These are phyloP conservation scores for Mycena chlorophos DNA, from an alignment of 768 basidiomycete species.

Conservation along the genomic window DNA sequence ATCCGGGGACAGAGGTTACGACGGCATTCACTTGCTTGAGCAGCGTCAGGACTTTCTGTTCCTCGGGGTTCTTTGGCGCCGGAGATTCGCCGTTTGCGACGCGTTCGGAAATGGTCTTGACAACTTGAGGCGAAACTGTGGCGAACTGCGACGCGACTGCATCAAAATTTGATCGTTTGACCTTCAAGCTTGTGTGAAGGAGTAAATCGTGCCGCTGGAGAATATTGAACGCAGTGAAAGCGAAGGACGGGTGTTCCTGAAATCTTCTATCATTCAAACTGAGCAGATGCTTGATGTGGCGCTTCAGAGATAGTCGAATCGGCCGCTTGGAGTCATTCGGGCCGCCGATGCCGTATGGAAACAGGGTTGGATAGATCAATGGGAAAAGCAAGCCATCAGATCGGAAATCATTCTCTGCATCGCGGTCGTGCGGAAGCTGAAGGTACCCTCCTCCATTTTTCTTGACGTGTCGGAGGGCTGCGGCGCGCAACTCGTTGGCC, in stretches of 20 bases:
- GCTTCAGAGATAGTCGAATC: conserved; percentile 16
- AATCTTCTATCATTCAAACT: conserved; percentile 20
- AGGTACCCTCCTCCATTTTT: conserved; percentile 21
- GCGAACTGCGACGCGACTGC: conserved; percentile 15
- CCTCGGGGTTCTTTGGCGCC: background rate
- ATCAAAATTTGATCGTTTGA: conserved; percentile 17
- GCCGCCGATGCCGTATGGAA: conserved; percentile 29
- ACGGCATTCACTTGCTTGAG: background rate
- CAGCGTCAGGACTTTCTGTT: background rate
- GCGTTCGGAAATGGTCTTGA: background rate
- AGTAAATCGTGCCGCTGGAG: conserved; percentile 23
- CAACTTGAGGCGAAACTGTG: conserved; percentile 1
- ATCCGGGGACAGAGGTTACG: background rate
- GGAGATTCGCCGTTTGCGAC: background rate
- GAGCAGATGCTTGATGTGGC: conserved; percentile 26
- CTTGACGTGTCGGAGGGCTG: conserved; percentile 27
- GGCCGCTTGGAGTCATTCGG: conserved; percentile 19
- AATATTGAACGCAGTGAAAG: conserved; percentile 32
- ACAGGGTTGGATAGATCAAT: conserved; percentile 28
- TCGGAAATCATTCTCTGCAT: conserved; percentile 21
- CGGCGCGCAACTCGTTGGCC: conserved; percentile 22
- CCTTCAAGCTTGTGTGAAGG: conserved; percentile 24
- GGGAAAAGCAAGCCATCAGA: conserved; percentile 20
- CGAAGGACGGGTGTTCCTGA: conserved; percentile 26
- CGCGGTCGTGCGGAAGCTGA: conserved; percentile 21